Conservation (phyloP, 1,284 basidiomycete genomes). For the Ustilago cynodontis region DNA sequence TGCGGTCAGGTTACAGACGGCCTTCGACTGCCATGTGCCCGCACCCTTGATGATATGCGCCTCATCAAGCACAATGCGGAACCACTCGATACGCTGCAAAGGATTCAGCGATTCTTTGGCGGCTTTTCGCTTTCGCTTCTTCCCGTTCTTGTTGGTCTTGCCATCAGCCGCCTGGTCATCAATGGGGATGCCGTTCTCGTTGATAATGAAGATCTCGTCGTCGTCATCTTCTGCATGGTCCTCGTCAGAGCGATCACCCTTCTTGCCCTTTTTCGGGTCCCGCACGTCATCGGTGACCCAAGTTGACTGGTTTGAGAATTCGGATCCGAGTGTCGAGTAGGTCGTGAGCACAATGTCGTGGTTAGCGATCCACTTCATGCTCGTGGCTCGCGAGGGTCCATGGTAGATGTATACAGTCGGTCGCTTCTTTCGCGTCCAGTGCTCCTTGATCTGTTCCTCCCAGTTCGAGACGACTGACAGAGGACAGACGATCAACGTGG, state of each 20-base stretch:
- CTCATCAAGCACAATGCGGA: conserved; percentile 96
- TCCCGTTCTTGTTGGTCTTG: conserved; percentile 64
- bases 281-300: conserved; percentile 52
- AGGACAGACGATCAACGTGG: conserved; percentile 95
- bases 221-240: conserved; percentile 73
- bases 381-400: conserved; percentile 86
- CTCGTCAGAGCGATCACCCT: conserved; percentile 22
- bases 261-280: conserved; percentile 34
- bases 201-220: conserved; percentile 75
- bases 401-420: conserved; percentile 91
- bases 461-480: conserved; percentile 97
- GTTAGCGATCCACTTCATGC: conserved; percentile 85
- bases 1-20: conserved; percentile 92
- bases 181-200: conserved; percentile 74
- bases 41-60: conserved; percentile 95
- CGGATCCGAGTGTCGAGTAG: conserved; percentile 92
- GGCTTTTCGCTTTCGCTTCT: conserved; percentile 71
- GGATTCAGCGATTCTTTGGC: conserved; percentile 80
- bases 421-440: conserved; percentile 71
- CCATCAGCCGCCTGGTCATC: conserved; percentile 41
- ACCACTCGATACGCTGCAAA: conserved; percentile 97
- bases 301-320: conserved; percentile 85
- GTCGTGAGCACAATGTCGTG: conserved; percentile 98
- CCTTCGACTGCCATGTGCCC: conserved; percentile 89
- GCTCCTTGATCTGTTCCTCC: conserved; percentile 97